A percentile compares a stretch with the other conserved stretches of the same genome.
These are phyloP conservation scores for Escovopsis sp. DNA, from an alignment of 2,329 filamentous ascomycete species.

Conservation along the genomic window DNA sequence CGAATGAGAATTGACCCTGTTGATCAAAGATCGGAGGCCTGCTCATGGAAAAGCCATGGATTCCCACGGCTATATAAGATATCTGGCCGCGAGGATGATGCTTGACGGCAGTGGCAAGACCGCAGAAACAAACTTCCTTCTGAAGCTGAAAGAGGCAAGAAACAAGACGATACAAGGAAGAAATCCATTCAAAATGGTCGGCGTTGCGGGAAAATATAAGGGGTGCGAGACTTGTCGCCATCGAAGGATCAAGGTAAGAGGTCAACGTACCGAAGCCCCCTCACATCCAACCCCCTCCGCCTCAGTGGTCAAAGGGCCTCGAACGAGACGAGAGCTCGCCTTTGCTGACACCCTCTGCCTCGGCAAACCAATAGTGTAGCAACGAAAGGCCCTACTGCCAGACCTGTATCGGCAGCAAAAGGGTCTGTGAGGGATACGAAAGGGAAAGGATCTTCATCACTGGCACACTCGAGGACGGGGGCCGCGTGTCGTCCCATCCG, in stretches of 20 bases:
- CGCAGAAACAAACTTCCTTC: slow-evolving; percentile 1
- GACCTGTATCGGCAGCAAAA: slow-evolving; percentile 43
- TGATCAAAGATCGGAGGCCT: slow-evolving; percentile 4
- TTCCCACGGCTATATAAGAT: slow-evolving; percentile 4
- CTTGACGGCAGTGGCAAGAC: slow-evolving; percentile 6
- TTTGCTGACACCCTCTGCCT: background rate
- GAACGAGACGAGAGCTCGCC: background rate
- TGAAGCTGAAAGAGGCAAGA: background rate
- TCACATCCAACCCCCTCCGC: background rate
- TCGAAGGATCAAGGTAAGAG: slow-evolving; percentile 41
- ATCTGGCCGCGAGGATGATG: slow-evolving; percentile 2
- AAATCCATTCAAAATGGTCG: slow-evolving; percentile 33
- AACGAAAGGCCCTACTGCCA: slow-evolving; percentile 45
- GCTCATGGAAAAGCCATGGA: background rate
- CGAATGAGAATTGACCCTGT: slow-evolving; percentile 1
- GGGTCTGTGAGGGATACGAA: slow-evolving; percentile 47
- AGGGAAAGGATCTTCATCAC: slow-evolving; percentile 49
- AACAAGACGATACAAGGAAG: background rate
- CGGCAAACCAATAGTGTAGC: slow-evolving; percentile 34
- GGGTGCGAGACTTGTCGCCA: slow-evolving; percentile 48
- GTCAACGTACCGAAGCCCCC: background rate
- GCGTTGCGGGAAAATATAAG: slow-evolving; percentile 49
- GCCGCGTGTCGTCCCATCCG: slow-evolving; percentile 42
- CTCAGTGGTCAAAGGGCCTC: background rate
- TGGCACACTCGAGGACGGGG: slow-evolving; percentile 38